A percentile compares a stretch with the other conserved stretches of the same genome.
These are phyloP conservation scores for Candida tammaniensis DNA, from an alignment of 805 yeast genomes.

Conservation along the genomic window DNA sequence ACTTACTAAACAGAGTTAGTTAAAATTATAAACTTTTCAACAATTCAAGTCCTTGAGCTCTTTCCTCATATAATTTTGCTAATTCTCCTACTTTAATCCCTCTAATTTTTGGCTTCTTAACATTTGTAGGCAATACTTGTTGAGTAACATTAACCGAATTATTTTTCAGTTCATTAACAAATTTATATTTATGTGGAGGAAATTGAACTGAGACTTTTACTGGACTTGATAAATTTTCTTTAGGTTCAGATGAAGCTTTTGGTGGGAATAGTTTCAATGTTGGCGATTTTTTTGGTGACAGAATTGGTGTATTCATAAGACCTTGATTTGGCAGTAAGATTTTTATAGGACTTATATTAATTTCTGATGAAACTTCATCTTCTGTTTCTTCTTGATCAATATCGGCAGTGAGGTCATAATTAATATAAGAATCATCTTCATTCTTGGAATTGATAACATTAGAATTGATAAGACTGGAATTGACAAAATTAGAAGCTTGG, in stretches of 20 bases:
- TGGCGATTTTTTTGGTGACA: too few species aligned
- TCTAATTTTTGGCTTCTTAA: slow-evolving; percentile 42
- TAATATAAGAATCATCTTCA: slow-evolving; percentile 28
- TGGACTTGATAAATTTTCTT: too few species aligned
- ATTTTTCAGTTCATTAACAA: slow-evolving; percentile 7
- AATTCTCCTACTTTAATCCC: slow-evolving; percentile 61
- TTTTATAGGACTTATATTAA: slow-evolving; percentile 7
- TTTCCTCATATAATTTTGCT: slow-evolving; percentile 63
- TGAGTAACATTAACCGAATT: too few species aligned
- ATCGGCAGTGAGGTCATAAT: slow-evolving; percentile 31
- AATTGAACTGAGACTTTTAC: slow-evolving; percentile 27
- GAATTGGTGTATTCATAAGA: too few species aligned
- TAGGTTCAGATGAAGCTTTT: slow-evolving; percentile 12
- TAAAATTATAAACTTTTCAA: slow-evolving; percentile 24
- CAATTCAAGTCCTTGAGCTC: slow-evolving; percentile 41
- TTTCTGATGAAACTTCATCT: background rate
- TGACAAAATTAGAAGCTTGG: too few species aligned
- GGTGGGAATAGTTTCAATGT: too few species aligned
- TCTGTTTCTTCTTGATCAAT: slow-evolving; percentile 13
- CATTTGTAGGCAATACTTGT: too few species aligned
- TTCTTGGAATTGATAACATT: too few species aligned
- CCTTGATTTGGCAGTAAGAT: slow-evolving; percentile 7
- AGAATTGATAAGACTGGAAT: background rate
- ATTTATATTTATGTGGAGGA: slow-evolving; percentile 39
- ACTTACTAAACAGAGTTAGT: too few species aligned